Base-by-base conservation (phyloP, 116 monocot genomes). In the Cymodocea nodosa region DNA sequence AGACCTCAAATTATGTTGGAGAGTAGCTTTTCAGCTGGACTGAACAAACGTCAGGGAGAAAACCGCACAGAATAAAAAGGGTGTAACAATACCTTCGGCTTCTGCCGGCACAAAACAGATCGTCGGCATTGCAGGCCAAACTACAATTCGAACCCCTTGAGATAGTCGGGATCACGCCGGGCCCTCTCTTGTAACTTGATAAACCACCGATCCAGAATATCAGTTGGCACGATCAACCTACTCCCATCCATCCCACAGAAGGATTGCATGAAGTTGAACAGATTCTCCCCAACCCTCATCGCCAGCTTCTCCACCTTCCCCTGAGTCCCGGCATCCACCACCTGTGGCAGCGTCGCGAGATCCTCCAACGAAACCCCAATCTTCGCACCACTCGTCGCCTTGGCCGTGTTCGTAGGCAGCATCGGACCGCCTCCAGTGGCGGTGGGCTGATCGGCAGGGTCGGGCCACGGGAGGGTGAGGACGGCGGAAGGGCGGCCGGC, bases 261-360 rank as follows among this genome's bases (percentile, higher is more conserved):
- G 6, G 83, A 83, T 78, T 90, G 90, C 95, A 95, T 90, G 77
- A 81, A 95, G 63, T 95, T 87, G 66, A 95, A 90, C 52, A 95
- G 76, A 65, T 87, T 87, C 85, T 95, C 95, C 12, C 90, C 95
- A 23, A 95, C 85, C 36, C 54, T 60, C 30, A 87, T 62, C 23
- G 90, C 95, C 60, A 90, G 63, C 40, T 65, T 71, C 80, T 85
- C 95, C 8, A 78, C 75, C 66, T 71, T 70, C 68, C 52, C 69
- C 79, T 78, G 84, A 17, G 70, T 71, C 14, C 80, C 86, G 50
- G 81, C 86, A 52, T 95, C 87, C 15, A 71, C 68, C 18, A 78
- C 75, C 44, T 85, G 75, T 1, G 95, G 95, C 16, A 87, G 73
- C 71, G 81, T 68, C 22, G 81, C 83, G 2, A 85, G 68, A 49